phyloP scores from a whole-genome alignment of 176 grass and related monocot genomes.

The Cenchrus fungigraminus region DNA sequence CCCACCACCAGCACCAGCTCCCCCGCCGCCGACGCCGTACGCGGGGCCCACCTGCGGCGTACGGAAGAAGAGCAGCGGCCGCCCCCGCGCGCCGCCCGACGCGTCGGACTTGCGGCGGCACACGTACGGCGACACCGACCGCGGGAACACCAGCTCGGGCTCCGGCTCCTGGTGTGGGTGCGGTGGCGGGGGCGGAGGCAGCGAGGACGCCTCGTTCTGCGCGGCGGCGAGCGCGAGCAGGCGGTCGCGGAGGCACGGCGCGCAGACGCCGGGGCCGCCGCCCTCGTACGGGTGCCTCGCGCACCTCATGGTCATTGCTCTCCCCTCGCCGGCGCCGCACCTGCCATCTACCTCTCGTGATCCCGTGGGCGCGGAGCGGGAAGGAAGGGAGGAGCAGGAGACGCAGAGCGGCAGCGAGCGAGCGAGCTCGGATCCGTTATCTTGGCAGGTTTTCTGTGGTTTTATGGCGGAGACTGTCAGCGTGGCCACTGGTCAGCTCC shows the following conservation, averaged over 20 bases:
- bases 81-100: not conserved
- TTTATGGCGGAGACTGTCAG: not conserved
- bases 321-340: not conserved
- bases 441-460: not conserved
- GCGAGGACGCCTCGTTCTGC: conserved; percentile 66
- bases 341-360: conserved; percentile 1
- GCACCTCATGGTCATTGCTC: conserved; percentile 80
- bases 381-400: not conserved
- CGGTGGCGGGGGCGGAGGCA: not conserved
- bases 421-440: not conserved
- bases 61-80: conserved; percentile 61
- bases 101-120: conserved; percentile 51
- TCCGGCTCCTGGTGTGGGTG: not conserved
- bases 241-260: conserved; percentile 85
- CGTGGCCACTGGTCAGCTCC: not conserved
- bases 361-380: not conserved
- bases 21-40: conserved; percentile 20
- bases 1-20: not conserved
- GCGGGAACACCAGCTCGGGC: conserved; percentile 27
- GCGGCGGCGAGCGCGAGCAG: conserved; percentile 69
- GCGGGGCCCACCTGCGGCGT: conserved; percentile 70
- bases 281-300: conserved; percentile 67
- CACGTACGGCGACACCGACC: conserved; percentile 64
- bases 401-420: not conserved
- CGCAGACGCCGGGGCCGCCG: conserved; percentile 72